Evolutionary conservation across 2,329 filamentous ascomycete species (phyloP).

Genomic region (Colletotrichum cordylinicola): DNA sequence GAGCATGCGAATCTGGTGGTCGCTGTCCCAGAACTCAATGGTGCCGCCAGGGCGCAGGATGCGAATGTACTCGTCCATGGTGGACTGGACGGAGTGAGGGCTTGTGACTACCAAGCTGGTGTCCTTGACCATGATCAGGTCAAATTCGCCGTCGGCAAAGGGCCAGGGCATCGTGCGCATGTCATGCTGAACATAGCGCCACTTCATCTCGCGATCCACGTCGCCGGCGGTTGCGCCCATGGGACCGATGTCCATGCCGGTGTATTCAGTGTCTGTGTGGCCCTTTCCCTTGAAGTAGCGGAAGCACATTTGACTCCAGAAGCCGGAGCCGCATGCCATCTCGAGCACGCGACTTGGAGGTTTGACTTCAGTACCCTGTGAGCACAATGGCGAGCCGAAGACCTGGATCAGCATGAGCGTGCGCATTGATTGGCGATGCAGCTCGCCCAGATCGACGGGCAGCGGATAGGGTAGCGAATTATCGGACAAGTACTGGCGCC

Average conservation of each 20-base stretch:
- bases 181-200: conserved; percentile 90
- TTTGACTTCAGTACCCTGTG: conserved; percentile 56
- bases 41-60: conserved; percentile 79
- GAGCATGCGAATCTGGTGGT: conserved; percentile 83
- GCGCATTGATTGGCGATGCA: conserved; percentile 85
- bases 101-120: conserved; percentile 71
- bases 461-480: conserved; percentile 78
- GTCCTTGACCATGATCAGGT: conserved; percentile 89
- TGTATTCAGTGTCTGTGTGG: conserved; percentile 75
- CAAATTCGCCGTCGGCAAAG: conserved; percentile 80
- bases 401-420: conserved; percentile 83
- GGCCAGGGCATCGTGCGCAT: conserved; percentile 78
- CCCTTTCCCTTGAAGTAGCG: conserved; percentile 76
- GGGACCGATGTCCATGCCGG: conserved; percentile 81
- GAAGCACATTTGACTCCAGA: conserved; percentile 91
- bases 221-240: conserved; percentile 55
- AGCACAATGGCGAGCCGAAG: conserved; percentile 81
- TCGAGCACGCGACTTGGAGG: conserved; percentile 83
- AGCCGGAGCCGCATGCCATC: conserved; percentile 83
- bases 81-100: conserved; percentile 54
- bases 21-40: conserved; percentile 89
- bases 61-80: conserved; percentile 77
- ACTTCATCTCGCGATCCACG: conserved; percentile 75
- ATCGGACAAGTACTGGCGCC: conserved; percentile 83
- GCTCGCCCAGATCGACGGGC: conserved; percentile 84